Evolutionary conservation across 2,329 filamentous ascomycete genomes (phyloP).

Genomic region (Apiospora hydei): DNA sequence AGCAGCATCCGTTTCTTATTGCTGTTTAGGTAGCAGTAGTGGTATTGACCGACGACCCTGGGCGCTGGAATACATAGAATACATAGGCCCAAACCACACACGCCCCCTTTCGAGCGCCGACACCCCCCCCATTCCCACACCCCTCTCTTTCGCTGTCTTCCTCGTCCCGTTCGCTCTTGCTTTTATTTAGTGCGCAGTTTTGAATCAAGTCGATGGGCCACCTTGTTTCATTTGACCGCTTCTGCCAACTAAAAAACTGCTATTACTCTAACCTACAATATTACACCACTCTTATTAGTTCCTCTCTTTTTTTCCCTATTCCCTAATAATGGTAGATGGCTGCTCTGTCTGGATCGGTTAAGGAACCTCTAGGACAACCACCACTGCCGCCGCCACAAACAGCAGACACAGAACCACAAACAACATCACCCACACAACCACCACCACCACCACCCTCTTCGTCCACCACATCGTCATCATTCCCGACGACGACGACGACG

Average conservation of each 20-base stretch:
- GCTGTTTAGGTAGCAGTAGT: background rate
- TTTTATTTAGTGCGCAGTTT: slow-evolving; percentile 27
- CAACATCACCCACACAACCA: background rate
- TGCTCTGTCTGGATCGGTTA: slow-evolving; percentile 27
- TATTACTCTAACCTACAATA: slow-evolving; percentile 22
- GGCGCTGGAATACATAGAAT: background rate
- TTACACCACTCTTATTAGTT: slow-evolving; percentile 22
- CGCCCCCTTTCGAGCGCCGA: slow-evolving; percentile 8
- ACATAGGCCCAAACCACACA: background rate
- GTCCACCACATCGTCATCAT: background rate
- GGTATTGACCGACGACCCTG: background rate
- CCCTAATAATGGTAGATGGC: slow-evolving; percentile 29
- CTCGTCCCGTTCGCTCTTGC: slow-evolving; percentile 26
- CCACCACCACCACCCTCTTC: slow-evolving; percentile 15
- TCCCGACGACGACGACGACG: background rate
- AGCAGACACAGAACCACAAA: background rate
- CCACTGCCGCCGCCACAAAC: slow-evolving; percentile 8
- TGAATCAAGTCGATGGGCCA: slow-evolving; percentile 29
- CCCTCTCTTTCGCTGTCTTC: slow-evolving; percentile 23
- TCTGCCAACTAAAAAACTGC: slow-evolving; percentile 23
- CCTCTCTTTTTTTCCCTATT: slow-evolving; percentile 24
- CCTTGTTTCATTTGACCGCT: slow-evolving; percentile 26
- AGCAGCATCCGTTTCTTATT: slow-evolving; percentile 13
- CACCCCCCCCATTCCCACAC: slow-evolving; percentile 15
- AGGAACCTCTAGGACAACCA: slow-evolving; percentile 25